These are phyloP conservation scores for Rhododendron vialii DNA, from an alignment of 148 eudicot species.

Conservation along the genomic window DNA sequence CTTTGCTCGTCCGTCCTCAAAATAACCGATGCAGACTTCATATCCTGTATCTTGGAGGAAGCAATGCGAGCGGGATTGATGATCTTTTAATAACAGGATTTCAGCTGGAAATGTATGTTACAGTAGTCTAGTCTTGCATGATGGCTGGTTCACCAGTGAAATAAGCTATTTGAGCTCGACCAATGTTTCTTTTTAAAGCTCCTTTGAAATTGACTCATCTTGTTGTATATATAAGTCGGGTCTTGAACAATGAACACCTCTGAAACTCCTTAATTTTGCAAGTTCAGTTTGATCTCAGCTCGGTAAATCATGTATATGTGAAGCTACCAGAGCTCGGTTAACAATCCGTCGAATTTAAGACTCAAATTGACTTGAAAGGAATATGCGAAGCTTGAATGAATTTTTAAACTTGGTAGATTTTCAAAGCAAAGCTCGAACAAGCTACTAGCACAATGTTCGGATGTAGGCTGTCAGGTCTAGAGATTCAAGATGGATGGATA, in stretches of 20 bases:
- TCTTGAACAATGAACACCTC: background rate
- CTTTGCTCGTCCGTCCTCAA: slow-evolving; percentile 3
- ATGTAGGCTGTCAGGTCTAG: too few species aligned
- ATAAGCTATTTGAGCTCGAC: background rate
- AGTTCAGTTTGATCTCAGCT: background rate
- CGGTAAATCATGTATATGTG: too few species aligned
- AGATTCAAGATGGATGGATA: background rate
- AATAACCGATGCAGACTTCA: background rate
- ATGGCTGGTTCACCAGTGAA: background rate
- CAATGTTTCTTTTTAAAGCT: background rate
- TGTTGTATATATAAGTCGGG: background rate
- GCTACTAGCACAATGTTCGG: too few species aligned
- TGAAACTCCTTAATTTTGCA: background rate
- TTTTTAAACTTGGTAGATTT: background rate
- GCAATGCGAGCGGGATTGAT: background rate
- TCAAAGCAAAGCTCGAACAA: background rate
- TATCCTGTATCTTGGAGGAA: background rate
- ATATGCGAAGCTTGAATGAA: background rate
- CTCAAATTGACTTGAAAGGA: background rate
- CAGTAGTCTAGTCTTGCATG: background rate
- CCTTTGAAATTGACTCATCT: background rate
- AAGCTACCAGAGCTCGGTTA: background rate
- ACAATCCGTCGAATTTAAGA: background rate
- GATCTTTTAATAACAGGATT: background rate
- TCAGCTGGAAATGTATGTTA: background rate